Evolutionary conservation across 2,329 filamentous ascomycete species (phyloP), one percentile per base, ranked within the genome.

Genomic region (Scedosporium apiospermum): DNA sequence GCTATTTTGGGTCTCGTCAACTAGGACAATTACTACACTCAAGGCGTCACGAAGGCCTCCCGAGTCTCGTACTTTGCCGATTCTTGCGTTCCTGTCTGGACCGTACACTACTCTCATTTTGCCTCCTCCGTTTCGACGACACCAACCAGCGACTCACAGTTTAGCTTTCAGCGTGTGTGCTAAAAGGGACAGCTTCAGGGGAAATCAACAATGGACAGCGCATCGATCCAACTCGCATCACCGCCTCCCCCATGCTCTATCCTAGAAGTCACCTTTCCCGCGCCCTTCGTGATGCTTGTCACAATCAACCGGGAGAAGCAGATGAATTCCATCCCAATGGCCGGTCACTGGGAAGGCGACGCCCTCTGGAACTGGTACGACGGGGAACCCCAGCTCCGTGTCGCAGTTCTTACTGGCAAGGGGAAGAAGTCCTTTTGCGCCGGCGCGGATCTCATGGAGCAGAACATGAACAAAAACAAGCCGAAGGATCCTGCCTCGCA

Each of bases 391-490:
- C 73, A 71, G 10, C 72, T 82, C 12, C 75, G 75, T 3, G 78
- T 80, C 14, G 78, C 77, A 42, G 74, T 82, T 42, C 71, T 82
- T 44, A 84, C 82, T 0, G 82, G 82, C 42, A 76, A 74, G 0
- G 82, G 82, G 34, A 73, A 76, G 64, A 75, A 76, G 65, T 78
- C 81, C 0, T 84, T 85, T 69, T 84, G 78, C 61, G 80, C 80
- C 82, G 82, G 0, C 26, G 80, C 81, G 49, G 82, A 84, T 63
- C 69, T 84, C 57, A 81, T 82, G 61, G 82, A 82, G 65, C 76
- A 73, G 62, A 81, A 79, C 64, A 75, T 74, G 66, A 68, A 63
- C 42, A 67, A 65, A 58, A 65, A 63, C 58, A 65, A 69, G 65
- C 62, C 66, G 61, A 58, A 42, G 65, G 66, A 63, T 58, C 26